A percentile compares a stretch with the other conserved stretches of the same genome.
phyloP scores from a whole-genome alignment of 2,329 filamentous ascomycete genomes.

The Iodosphaeria phyllophila region DNA sequence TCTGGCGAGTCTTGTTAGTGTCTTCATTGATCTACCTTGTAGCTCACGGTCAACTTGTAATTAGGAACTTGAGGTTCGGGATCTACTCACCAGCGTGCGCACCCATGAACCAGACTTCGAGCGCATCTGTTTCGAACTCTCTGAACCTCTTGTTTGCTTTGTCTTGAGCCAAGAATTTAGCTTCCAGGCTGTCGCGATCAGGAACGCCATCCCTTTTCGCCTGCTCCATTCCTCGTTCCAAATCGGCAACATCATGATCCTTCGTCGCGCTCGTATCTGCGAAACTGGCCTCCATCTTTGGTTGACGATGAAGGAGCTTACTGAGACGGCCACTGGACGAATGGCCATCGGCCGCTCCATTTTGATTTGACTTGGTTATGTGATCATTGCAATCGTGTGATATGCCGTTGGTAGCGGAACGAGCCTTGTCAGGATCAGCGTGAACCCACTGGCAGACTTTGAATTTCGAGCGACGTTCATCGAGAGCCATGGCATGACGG shows the following conservation, averaged over 20 bases:
- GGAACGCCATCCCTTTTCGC: not conserved
- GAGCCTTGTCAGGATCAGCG: slow-evolving; percentile 7
- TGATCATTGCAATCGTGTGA: not conserved
- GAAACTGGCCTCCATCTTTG: too few species aligned
- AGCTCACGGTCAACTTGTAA: too few species aligned
- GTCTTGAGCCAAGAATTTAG: slow-evolving; percentile 4
- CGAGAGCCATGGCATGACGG: slow-evolving; percentile 22
- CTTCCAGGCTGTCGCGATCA: slow-evolving; percentile 6
- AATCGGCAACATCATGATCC: too few species aligned
- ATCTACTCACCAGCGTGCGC: slow-evolving; percentile 21
- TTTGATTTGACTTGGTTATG: too few species aligned
- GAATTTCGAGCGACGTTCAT: slow-evolving; percentile 24
- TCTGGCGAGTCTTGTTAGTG: too few species aligned
- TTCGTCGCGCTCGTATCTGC: too few species aligned
- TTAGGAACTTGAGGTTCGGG: too few species aligned
- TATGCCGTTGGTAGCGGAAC: not conserved
- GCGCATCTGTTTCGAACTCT: slow-evolving; percentile 8
- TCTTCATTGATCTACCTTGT: too few species aligned
- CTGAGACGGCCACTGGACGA: too few species aligned
- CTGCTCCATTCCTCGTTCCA: not conserved
- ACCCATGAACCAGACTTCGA: slow-evolving; percentile 24
- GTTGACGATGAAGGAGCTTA: too few species aligned
- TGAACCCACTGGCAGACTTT: slow-evolving; percentile 18
- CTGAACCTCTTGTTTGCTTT: slow-evolving; percentile 4
- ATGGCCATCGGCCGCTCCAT: too few species aligned